Conservation (phyloP, 805 yeast genomes). For the Lachancea meyersii region DNA sequence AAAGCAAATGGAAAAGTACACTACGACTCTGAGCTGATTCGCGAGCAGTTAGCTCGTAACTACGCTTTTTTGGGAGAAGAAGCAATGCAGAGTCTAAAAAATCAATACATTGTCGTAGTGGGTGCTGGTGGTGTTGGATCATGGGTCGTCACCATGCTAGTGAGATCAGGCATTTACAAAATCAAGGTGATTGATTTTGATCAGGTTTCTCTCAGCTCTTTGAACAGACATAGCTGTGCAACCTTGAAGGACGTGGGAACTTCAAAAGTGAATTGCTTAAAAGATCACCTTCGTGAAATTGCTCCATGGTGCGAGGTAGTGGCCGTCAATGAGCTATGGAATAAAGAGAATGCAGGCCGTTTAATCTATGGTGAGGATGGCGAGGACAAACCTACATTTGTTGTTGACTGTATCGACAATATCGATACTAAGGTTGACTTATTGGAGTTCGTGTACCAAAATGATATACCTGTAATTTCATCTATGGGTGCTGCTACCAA, state of each 20-base stretch:
- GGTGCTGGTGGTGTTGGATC: slow-evolving; percentile 99
- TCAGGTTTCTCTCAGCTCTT: slow-evolving; percentile 86
- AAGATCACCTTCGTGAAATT: slow-evolving; percentile 56
- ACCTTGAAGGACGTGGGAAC: slow-evolving; percentile 87
- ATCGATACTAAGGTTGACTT: slow-evolving; percentile 95
- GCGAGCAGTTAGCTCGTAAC: slow-evolving; percentile 90
- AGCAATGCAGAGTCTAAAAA: slow-evolving; percentile 69
- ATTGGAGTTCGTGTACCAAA: slow-evolving; percentile 60
- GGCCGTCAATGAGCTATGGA: slow-evolving; percentile 73
- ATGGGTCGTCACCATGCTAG: slow-evolving; percentile 87
- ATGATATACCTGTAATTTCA: slow-evolving; percentile 63
- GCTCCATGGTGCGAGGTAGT: slow-evolving; percentile 95
- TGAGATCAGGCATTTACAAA: slow-evolving; percentile 81
- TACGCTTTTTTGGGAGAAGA: slow-evolving; percentile 85
- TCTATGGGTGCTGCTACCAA: slow-evolving; percentile 98
- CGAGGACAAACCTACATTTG: slow-evolving; percentile 54
- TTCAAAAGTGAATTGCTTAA: slow-evolving; percentile 78
- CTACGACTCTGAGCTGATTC: slow-evolving; percentile 64
- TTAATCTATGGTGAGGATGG: slow-evolving; percentile 45
- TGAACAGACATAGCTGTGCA: slow-evolving; percentile 94
- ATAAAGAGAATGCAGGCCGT: slow-evolving; percentile 53
- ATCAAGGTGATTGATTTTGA: slow-evolving; percentile 87
- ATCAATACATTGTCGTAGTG: slow-evolving; percentile 66
- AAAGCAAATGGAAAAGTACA: slow-evolving; percentile 6
- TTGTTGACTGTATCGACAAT: slow-evolving; percentile 95